Evolutionary conservation across 768 basidiomycete genomes (phyloP), one percentile per base, ranked within the genome.

Genomic region (Russula virescens): DNA sequence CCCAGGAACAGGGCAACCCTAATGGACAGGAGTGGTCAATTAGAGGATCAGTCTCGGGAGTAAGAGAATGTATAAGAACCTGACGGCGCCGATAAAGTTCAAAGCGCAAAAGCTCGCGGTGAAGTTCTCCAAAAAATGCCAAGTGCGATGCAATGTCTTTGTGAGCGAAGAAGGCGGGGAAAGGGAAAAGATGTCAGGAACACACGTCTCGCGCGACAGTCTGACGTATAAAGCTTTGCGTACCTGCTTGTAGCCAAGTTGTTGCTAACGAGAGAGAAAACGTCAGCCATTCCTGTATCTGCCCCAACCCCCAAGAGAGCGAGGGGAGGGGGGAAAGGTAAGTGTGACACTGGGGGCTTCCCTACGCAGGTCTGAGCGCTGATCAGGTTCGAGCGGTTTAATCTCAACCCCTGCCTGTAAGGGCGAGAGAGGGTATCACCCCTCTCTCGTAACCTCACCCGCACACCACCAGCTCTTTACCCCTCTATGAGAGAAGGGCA

Each of bases 351-450:
- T 88, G 83, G 80, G 43, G 88, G 88, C 88, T 91, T 94, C 91
- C 91, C 91, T 93, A 91, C 92, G 93, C 92, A 92, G 90, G 89
- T 91, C 81, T 93, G 82, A 91, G 84, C 89, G 81, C 91, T 92
- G 88, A 82, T 91, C 93, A 94, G 91, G 92, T 94, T 94, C 89
- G 75, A 84, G 86, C 93, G 91, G 92, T 94, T 84, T 94, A 63
- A 89, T 94, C 93, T 95, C 92, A 94, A 92, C 76, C 91, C 83
- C 77, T 74, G 76, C 75, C 74, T 68, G 62, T 61, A 38, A 38
- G n/a, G n/a, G n/a, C n/a, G n/a, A n/a, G 38, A 38, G 38, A 38
- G 38, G 38, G 38, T 11, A 31, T 38, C 38, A 38, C 38, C 38
- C 10, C 13, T 38, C 38, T 38, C 13, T 38, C 38, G 10, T 3